Evolutionary conservation across 495 filamentous ascomycete genomes (phyloP).

Genomic region (Corynascus novoguineensis): DNA sequence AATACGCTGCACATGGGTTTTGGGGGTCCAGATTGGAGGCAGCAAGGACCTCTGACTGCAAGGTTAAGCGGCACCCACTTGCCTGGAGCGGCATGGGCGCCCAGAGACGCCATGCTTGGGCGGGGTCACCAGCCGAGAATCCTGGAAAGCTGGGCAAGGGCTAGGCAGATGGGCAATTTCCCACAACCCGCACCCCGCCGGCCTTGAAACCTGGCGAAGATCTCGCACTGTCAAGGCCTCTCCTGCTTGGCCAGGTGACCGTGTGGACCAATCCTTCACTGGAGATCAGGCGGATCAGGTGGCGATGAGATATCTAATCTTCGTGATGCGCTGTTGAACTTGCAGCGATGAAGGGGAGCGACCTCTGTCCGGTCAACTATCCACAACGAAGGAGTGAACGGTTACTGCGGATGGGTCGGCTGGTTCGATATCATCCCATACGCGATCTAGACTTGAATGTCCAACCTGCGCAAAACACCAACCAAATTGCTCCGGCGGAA

Average conservation of each 20-base stretch:
- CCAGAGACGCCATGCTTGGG: conserved; percentile 1
- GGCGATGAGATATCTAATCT: not conserved
- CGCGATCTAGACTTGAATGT: no score
- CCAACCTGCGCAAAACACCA: not conserved
- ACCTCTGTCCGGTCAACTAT: not conserved
- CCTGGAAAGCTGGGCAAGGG: conserved; percentile 13
- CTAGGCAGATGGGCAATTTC: conserved; percentile 12
- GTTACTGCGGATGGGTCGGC: no score
- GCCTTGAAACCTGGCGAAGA: not conserved
- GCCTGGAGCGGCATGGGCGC: conserved; percentile 12
- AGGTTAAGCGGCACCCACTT: conserved; percentile 12
- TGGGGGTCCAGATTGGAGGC: conserved; percentile 19
- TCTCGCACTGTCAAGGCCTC: conserved; percentile 4
- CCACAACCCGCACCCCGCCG: conserved; percentile 8
- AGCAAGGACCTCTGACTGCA: conserved; percentile 5
- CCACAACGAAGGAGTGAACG: no score
- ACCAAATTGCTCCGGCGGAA: not conserved
- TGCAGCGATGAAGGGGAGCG: not conserved
- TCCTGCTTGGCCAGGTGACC: conserved; percentile 7
- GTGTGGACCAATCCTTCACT: conserved; percentile 1
- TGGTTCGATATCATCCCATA: no score
- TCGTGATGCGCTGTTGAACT: conserved; percentile 7
- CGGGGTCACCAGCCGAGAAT: conserved; percentile 11
- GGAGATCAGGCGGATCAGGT: conserved; percentile 16
- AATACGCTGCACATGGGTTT: no score